These are phyloP conservation scores for Coleophoma crateriformis DNA, from an alignment of 2,329 filamentous ascomycete genomes.

Conservation along the genomic window DNA sequence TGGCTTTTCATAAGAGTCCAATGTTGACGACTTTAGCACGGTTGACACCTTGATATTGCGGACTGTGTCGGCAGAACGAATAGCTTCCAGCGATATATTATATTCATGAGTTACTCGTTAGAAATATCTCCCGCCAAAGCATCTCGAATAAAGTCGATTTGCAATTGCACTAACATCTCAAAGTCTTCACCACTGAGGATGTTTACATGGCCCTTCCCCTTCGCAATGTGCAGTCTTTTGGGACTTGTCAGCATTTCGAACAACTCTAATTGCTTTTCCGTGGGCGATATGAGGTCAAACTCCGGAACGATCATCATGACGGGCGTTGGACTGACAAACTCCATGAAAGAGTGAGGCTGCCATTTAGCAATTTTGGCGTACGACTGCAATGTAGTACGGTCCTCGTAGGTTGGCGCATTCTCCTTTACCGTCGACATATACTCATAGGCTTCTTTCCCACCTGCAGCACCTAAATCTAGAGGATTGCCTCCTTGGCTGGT, in stretches of 20 bases:
- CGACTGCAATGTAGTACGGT: slow-evolving; percentile 2
- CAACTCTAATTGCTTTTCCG: slow-evolving; percentile 1
- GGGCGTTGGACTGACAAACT: slow-evolving; percentile 1
- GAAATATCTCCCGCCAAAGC: not conserved
- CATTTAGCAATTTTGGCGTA: slow-evolving; percentile 3
- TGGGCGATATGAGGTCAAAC: slow-evolving; percentile 2
- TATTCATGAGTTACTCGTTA: no score
- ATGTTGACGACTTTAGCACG: no score
- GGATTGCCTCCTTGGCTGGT: slow-evolving; percentile 21
- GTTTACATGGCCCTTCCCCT: slow-evolving; percentile 13
- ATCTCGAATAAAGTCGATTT: not conserved
- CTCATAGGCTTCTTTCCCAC: not conserved
- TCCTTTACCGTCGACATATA: not conserved
- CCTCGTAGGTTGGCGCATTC: not conserved
- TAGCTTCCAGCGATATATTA: no score
- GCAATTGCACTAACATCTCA: slow-evolving; percentile 5
- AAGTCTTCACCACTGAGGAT: slow-evolving; percentile 11
- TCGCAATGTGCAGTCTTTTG: slow-evolving; percentile 7
- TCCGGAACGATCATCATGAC: slow-evolving; percentile 6
- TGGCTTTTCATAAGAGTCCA: no score
- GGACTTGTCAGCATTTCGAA: slow-evolving; percentile 6
- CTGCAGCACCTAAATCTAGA: not conserved
- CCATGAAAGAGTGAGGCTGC: slow-evolving; percentile 1
- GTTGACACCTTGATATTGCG: no score
- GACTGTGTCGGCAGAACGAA: no score